Evolutionary conservation across 805 yeast species (phyloP), one percentile per base, ranked within the genome.

Genomic region (Pichia cephalocereana): DNA sequence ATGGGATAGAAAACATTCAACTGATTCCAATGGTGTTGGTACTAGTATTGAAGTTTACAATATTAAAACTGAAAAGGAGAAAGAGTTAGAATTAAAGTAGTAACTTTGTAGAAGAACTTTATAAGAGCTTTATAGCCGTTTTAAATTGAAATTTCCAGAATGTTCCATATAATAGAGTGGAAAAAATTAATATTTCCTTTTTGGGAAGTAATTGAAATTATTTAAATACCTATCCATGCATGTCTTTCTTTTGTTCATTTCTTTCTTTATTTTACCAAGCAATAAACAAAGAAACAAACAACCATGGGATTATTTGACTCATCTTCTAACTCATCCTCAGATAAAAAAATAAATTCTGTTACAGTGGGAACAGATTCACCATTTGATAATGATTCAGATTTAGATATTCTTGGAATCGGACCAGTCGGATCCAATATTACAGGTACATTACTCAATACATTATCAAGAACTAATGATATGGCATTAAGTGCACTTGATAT

Each of bases 1-100:
- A 41, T 70, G 70, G 67, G 74, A 57, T 47, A 58, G 36, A 50
- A 59, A 46, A 2, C 54, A 57, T 44, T 36, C 32, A 14, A 44
- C 46, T n/a, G 49, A 52, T 31, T 41, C 31, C 6, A 44, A 52
- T 43, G 54, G 52, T 14, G 49, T 52, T 12, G 37, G 37, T 11
- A 30, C 32, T 30, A 30, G 14, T 30, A 14, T 30, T 30, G 32
- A 30, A 8, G 14, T 30, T 30, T 12, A 30, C 14, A 30, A 12
- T 11, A 5, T 30, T 30, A 14, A 30, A 14, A 11, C 14, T 30
- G 32, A 30, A 30, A 30, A 23, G 26, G 26, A 23, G 7, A 4
- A 23, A 23, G 26, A 23, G 26, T 23, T 23, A 23, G 26, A 23
- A 23, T 5, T 10, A 10, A 12, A 30, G 8, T 12, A 12, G 32